Conservation (phyloP, 805 yeast species). For the Metschnikowia koreensis region DNA sequence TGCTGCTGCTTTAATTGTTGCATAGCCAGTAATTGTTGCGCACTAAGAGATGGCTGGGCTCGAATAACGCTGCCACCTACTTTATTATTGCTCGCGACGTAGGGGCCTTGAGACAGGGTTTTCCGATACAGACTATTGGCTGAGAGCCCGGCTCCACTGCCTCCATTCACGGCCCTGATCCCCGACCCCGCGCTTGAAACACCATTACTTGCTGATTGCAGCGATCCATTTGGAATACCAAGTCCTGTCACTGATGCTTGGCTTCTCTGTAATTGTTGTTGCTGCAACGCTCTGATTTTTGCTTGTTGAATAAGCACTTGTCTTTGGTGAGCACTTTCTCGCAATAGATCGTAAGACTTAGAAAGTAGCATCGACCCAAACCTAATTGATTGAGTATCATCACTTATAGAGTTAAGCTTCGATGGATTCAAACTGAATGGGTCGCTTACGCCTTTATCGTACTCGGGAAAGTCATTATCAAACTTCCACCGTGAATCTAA, state of each 20-base stretch:
- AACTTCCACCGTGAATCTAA: constrained; percentile 64
- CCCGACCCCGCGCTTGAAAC: constrained; percentile 1
- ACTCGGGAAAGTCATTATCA: constrained; percentile 54
- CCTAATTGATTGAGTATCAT: constrained; percentile 83
- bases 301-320: constrained; percentile 49
- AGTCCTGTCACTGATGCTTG: constrained; percentile 5
- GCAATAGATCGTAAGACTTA: constrained; percentile 76
- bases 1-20: constrained; percentile 10
- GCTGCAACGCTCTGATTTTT: constrained; percentile 41
- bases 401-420: constrained; percentile 73
- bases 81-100: constrained; percentile 2
- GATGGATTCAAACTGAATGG: constrained; percentile 79
- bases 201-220: constrained; percentile 5
- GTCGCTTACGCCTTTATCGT: constrained; percentile 33
- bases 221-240: constrained; percentile 1
- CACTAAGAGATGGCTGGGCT: constrained; percentile 2
- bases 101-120: constrained; percentile 2
- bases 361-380: constrained; percentile 89
- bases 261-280: constrained; percentile 29
- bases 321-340: constrained; percentile 73
- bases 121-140: constrained; percentile 12
- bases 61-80: constrained; percentile 4
- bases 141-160: constrained; percentile 6
- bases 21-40: constrained; percentile 15
- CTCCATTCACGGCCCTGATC: constrained; percentile 1